These are phyloP conservation scores for Linnemannia hyalina DNA, from an alignment of 192 early-diverging fungal species.

Conservation along the genomic window DNA sequence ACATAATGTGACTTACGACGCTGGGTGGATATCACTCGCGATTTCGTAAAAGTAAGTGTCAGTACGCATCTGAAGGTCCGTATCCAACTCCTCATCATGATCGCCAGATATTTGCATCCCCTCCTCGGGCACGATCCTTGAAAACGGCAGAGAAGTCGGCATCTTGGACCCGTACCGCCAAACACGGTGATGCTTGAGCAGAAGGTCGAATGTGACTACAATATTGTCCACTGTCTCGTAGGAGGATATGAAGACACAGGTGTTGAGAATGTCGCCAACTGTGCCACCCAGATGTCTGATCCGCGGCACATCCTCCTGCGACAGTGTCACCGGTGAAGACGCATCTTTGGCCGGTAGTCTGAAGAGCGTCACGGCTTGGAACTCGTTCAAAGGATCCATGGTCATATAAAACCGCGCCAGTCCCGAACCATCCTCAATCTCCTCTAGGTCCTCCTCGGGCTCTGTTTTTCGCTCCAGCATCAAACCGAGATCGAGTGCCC, in stretches of 20 bases:
- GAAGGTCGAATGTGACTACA: conserved; percentile 29
- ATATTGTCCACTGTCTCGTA: conserved; percentile 13
- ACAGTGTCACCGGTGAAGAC: conserved; percentile 5
- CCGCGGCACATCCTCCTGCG: conserved; percentile 25
- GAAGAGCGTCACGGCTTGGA: conserved; percentile 50
- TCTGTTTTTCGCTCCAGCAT: conserved; percentile 53
- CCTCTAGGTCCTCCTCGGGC: conserved; percentile 12
- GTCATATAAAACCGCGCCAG: conserved; percentile 59
- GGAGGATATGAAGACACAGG: conserved; percentile 21
- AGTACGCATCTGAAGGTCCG: conserved; percentile 31
- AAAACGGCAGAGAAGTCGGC: conserved; percentile 14
- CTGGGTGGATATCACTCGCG: conserved; percentile 23
- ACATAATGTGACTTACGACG: conserved; percentile 23
- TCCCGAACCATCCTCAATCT: background rate
- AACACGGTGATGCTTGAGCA: conserved; percentile 23
- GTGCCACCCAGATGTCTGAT: conserved; percentile 13
- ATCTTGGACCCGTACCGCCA: conserved; percentile 36
- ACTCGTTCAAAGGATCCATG: conserved; percentile 61
- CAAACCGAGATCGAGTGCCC: conserved; percentile 63
- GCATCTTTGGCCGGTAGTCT: conserved; percentile 11
- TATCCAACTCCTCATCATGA: conserved; percentile 19
- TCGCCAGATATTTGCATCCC: background rate
- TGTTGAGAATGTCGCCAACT: conserved; percentile 38
- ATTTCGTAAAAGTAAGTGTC: conserved; percentile 39
- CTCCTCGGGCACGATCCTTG: conserved; percentile 1